phyloP scores from a whole-genome alignment of 1,284 basidiomycete species.

The Phaffia rhodozyma region DNA sequence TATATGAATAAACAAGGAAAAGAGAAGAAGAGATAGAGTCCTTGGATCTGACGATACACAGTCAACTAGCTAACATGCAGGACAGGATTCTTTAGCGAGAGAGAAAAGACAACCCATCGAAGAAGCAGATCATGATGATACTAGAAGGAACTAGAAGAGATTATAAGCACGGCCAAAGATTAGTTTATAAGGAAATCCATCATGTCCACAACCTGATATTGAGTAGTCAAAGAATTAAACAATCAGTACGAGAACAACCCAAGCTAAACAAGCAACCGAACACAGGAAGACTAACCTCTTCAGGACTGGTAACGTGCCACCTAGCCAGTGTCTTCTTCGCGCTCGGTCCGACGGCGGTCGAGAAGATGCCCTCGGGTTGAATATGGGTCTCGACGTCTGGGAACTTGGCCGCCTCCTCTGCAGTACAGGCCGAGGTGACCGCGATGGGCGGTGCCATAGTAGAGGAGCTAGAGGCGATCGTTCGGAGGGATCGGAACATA shows the following conservation, averaged over 20 bases:
- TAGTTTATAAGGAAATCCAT: conserved; percentile 27
- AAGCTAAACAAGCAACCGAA: no score
- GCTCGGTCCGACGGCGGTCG: conserved; percentile 72
- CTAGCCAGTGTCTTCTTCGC: conserved; percentile 74
- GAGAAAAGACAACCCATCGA: no score
- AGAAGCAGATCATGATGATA: no score
- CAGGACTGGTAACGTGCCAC: conserved; percentile 65
- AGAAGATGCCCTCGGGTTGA: conserved; percentile 60
- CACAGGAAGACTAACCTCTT: conserved; percentile 25
- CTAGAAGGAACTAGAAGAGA: no score
- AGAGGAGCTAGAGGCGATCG: conserved; percentile 37
- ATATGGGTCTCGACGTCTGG: conserved; percentile 53
- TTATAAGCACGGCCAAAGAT: neutral
- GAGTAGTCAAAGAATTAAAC: no score
- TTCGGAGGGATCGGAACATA: conserved; percentile 78
- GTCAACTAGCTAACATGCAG: no score
- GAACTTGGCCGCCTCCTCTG: conserved; percentile 34
- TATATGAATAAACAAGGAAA: neutral
- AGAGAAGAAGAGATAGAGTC: no score
- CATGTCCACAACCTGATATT: conserved; percentile 25
- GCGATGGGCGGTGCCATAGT: conserved; percentile 60
- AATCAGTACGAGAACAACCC: no score
- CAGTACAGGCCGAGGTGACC: conserved; percentile 43
- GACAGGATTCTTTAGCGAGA: no score
- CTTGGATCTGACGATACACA: no score